These are phyloP conservation scores for Trametes cubensis DNA, from an alignment of 768 basidiomycete genomes.

Conservation along the genomic window DNA sequence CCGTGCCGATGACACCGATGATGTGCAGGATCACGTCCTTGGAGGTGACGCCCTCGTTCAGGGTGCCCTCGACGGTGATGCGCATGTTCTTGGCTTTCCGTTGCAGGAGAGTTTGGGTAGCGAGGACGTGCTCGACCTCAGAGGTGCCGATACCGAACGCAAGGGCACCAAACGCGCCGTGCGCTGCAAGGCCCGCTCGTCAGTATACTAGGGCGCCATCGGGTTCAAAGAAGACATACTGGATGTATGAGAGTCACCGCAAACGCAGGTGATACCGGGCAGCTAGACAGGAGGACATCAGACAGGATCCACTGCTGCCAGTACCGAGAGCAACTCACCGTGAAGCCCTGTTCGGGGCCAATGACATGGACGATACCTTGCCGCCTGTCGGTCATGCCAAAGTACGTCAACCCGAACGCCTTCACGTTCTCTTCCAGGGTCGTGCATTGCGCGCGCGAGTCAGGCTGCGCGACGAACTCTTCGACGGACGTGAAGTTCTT, in stretches of 20 bases:
- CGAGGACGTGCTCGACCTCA: conserved; percentile 71
- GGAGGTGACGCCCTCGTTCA: conserved; percentile 57
- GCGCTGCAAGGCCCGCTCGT: conserved; percentile 39
- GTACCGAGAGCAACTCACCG: conserved; percentile 35
- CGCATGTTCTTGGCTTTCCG: conserved; percentile 69
- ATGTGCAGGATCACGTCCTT: conserved; percentile 70
- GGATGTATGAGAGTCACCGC: conserved; percentile 69
- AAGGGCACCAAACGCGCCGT: conserved; percentile 68
- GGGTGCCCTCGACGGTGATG: conserved; percentile 58
- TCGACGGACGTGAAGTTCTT: conserved; percentile 53
- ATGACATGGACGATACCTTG: conserved; percentile 67
- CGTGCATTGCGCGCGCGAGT: conserved; percentile 58
- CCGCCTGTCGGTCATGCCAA: conserved; percentile 66
- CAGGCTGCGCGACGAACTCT: conserved; percentile 58
- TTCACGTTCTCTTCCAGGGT: conserved; percentile 68
- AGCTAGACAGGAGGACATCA: conserved; percentile 32
- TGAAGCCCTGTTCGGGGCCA: conserved; percentile 69
- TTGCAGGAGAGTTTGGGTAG: conserved; percentile 65
- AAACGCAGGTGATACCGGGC: conserved; percentile 54
- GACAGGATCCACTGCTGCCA: background rate
- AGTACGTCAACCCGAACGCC: conserved; percentile 67
- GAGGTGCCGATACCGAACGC: conserved; percentile 71
- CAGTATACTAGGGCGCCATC: background rate
- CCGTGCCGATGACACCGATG: conserved; percentile 66
- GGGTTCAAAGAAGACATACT: conserved; percentile 39